Conservation (phyloP, 768 basidiomycete species). For the Obba rivulosa region DNA sequence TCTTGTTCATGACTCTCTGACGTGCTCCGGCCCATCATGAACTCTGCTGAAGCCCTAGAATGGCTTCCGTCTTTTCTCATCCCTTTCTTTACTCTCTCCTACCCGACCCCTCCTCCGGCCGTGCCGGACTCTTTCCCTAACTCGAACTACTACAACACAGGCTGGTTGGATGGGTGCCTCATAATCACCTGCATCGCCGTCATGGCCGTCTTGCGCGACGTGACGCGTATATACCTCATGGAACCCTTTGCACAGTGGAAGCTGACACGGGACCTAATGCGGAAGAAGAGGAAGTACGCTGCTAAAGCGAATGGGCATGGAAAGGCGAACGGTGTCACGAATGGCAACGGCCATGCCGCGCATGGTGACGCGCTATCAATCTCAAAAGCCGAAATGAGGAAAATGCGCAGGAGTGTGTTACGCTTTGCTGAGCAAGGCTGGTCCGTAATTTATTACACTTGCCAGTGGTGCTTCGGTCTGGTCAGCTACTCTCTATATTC, state of each 20-base stretch:
- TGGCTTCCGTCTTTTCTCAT: slow-evolving; percentile 49
- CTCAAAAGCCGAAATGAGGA: slow-evolving; percentile 45
- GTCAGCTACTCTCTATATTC: slow-evolving; percentile 48
- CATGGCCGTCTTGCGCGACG: slow-evolving; percentile 85
- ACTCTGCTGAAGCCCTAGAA: slow-evolving; percentile 27
- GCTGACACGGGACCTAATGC: slow-evolving; percentile 48
- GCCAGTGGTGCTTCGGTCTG: slow-evolving; percentile 73
- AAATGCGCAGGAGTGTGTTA: slow-evolving; percentile 64
- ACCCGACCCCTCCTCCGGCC: slow-evolving; percentile 51
- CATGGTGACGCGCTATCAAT: slow-evolving; percentile 12
- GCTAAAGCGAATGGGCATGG: slow-evolving; percentile 19
- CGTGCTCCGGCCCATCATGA: slow-evolving; percentile 31
- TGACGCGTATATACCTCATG: slow-evolving; percentile 64
- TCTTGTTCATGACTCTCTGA: slow-evolving; percentile 30
- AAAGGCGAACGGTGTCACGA: slow-evolving; percentile 29
- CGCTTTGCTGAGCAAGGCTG: slow-evolving; percentile 97
- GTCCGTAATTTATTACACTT: slow-evolving; percentile 74
- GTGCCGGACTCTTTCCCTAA: slow-evolving; percentile 68
- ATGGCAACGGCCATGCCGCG: slow-evolving; percentile 30
- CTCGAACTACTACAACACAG: slow-evolving; percentile 66
- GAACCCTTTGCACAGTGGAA: slow-evolving; percentile 81
- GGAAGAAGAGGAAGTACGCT: slow-evolving; percentile 15
- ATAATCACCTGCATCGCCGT: slow-evolving; percentile 76
- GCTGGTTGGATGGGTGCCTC: slow-evolving; percentile 73
- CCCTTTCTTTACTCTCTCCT: slow-evolving; percentile 73